Evolutionary conservation across 1,284 basidiomycete genomes (phyloP).

Genomic region (Heterobasidion irregulare): DNA sequence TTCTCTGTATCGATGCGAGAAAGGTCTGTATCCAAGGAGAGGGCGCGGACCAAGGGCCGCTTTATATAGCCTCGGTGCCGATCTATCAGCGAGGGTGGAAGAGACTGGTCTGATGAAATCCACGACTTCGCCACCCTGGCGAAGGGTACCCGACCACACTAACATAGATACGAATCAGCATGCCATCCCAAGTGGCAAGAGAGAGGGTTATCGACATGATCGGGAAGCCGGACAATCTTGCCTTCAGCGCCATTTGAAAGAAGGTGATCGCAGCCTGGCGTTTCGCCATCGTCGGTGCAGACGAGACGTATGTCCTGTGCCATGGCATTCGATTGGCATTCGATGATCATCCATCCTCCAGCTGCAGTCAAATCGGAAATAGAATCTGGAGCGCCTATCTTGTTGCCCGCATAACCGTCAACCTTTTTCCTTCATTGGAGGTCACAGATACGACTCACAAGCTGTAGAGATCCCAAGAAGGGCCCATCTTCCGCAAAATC

Average conservation of each 20-base stretch:
- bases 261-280: conserved; percentile 32
- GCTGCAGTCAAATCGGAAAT: conserved; percentile 46
- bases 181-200: neutral
- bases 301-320: conserved; percentile 41
- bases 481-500: conserved; percentile 14
- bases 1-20: neutral
- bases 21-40: neutral
- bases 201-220: neutral
- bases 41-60: neutral
- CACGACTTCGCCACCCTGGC: neutral
- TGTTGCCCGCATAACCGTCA: neutral
- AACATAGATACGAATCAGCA: neutral
- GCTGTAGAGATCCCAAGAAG: conserved; percentile 17
- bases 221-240: conserved; percentile 39
- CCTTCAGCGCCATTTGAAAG: conserved; percentile 35
- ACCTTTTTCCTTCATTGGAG: neutral
- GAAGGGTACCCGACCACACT: neutral
- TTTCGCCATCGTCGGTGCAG: conserved; percentile 25
- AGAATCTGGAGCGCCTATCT: conserved; percentile 34
- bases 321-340: conserved; percentile 27
- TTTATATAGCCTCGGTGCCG: neutral
- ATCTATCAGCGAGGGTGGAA: neutral
- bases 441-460: conserved; percentile 21
- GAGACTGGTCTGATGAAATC: neutral
- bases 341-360: conserved; percentile 43